Percentiles rank a stretch among this genome's conserved stretches.
These are phyloP conservation scores for Paramecium pentaurelia DNA, from an alignment of 73 alveolate species.

Conservation along the genomic window DNA sequence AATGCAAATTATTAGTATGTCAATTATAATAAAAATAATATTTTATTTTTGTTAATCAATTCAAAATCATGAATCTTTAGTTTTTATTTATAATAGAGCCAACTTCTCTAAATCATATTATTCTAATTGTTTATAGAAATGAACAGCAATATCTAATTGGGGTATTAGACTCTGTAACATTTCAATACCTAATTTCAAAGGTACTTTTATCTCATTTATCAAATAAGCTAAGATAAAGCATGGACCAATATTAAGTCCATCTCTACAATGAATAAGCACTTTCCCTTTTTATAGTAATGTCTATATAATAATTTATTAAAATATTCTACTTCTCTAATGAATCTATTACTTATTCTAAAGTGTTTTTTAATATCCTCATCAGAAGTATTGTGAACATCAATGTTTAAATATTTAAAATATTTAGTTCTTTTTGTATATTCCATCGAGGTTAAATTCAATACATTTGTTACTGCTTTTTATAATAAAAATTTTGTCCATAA, in stretches of 20 bases:
- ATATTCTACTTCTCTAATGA: constrained; percentile 78
- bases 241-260: constrained; percentile 88
- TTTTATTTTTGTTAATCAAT: not conserved
- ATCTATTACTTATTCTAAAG: constrained; percentile 89
- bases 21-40: not conserved
- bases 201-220: constrained; percentile 80
- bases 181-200: constrained; percentile 78
- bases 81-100: constrained; percentile 50
- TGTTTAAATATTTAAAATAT: constrained; percentile 83
- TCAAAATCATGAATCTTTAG: constrained; percentile 9
- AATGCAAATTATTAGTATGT: not conserved
- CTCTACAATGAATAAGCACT: constrained; percentile 82
- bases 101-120: constrained; percentile 58
- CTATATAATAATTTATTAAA: not conserved
- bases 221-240: constrained; percentile 87
- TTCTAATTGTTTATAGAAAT: constrained; percentile 58
- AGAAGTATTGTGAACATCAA: constrained; percentile 82
- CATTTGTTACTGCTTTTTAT: constrained; percentile 77
- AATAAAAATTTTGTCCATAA: constrained; percentile 73
- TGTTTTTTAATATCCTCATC: constrained; percentile 89
- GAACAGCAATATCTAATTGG: constrained; percentile 45
- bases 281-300: constrained; percentile 67
- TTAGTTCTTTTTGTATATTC: constrained; percentile 85
- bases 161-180: not conserved
- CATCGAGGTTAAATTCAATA: constrained; percentile 83